Conservation (phyloP, 1,139 yeast genomes). For the Candida pseudoviswanathii region DNA sequence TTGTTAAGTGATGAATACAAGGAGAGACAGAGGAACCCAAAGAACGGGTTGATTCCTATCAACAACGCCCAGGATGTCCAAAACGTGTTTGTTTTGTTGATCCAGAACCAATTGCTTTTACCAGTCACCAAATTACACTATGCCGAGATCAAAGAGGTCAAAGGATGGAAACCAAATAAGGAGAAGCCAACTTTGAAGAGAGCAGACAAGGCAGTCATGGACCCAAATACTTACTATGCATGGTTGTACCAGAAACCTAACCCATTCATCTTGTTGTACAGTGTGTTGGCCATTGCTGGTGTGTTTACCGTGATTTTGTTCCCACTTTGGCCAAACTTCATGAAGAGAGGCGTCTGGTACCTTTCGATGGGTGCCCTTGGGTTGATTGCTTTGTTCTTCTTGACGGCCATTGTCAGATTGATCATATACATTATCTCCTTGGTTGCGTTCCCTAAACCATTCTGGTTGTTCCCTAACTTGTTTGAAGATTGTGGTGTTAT, state of each 20-base stretch:
- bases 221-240: slow-evolving; percentile 77
- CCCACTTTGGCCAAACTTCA: slow-evolving; percentile 93
- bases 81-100: slow-evolving; percentile 64
- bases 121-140: slow-evolving; percentile 77
- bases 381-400: slow-evolving; percentile 74
- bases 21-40: slow-evolving; percentile 54
- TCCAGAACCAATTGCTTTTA: slow-evolving; percentile 71
- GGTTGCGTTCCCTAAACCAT: slow-evolving; percentile 62
- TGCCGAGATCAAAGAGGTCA: slow-evolving; percentile 65
- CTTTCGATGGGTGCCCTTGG: slow-evolving; percentile 78
- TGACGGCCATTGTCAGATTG: slow-evolving; percentile 76
- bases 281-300: slow-evolving; percentile 63
- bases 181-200: slow-evolving; percentile 74
- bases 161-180: slow-evolving; percentile 66
- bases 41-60: slow-evolving; percentile 59
- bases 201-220: slow-evolving; percentile 66
- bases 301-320: slow-evolving; percentile 80
- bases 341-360: slow-evolving; percentile 93
- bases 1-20: slow-evolving; percentile 73
- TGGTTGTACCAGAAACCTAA: slow-evolving; percentile 88
- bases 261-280: slow-evolving; percentile 62
- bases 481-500: slow-evolving; percentile 94
- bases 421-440: slow-evolving; percentile 67
- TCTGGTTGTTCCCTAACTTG: slow-evolving; percentile 95
- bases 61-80: slow-evolving; percentile 57